Evolutionary conservation across 208 protist species (phyloP), one percentile per base, ranked within the genome.

Genomic region (Leishmania braziliensis): DNA sequence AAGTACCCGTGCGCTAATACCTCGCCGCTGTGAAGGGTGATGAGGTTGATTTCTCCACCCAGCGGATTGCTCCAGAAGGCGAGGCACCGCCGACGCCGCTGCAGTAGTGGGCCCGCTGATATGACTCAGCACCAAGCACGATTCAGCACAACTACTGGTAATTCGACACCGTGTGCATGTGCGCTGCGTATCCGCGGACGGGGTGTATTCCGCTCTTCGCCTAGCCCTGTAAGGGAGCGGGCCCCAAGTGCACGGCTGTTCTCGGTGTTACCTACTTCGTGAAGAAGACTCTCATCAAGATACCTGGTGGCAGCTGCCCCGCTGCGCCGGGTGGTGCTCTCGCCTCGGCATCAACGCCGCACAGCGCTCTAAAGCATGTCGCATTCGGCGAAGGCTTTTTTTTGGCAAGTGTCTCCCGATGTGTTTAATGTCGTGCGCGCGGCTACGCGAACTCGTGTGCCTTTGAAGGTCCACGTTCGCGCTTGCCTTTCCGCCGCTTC

Each of bases 331-430:
- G 86, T 90, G 93, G 58, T 63, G 77, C 23, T 54, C 82, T 12
- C 84, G 84, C 73, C 90, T 85, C 71, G 86, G 85, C 66, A 76
- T 91, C 26, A 78, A 78, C 89, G 89, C 33, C 87, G 93, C 68
- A 51, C 70, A 9, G 84, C 68, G n/a, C 60, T 94, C 48, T 76
- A 81, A 23, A 81, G 63, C 16, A 86, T 94, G 86, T 90, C 87
- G 8, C 90, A 82, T 82, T 90, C 90, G 1, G 83, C 92, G 46
- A 96, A 94, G 77, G 84, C 90, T 93, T 71, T 93, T 71, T 39
- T 39, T 39, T 39, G 36, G 36, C 36, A 2, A 1, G 36, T 39
- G 36, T 39, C 36, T 39, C 36, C 36, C 36, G 36, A 39, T 39
- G 36, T 39, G 36, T 39, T 39, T 0, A 39, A 39, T 39, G 36